phyloP scores from a whole-genome alignment of 2,329 filamentous ascomycete genomes.

The Aspergillus transmontanensis region DNA sequence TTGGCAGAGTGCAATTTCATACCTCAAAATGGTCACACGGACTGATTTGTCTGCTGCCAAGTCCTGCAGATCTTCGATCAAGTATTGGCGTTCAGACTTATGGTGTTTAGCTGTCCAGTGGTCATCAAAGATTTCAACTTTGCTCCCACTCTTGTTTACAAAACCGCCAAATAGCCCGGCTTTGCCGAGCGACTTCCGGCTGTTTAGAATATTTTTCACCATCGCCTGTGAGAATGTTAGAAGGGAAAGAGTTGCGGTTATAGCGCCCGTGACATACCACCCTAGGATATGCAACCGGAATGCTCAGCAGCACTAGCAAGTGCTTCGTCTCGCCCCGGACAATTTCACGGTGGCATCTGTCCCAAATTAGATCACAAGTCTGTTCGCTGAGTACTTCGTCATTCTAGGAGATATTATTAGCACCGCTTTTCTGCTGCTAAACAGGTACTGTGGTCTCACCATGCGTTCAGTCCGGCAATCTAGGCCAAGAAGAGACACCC shows the following conservation, averaged over 20 bases:
- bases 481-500: constrained; percentile 79
- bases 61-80: constrained; percentile 90
- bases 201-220: constrained; percentile 73
- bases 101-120: constrained; percentile 97
- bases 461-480: constrained; percentile 92
- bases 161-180: constrained; percentile 77
- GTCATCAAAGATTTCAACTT: constrained; percentile 90
- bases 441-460: constrained; percentile 32
- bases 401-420: constrained; percentile 47
- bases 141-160: constrained; percentile 87
- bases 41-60: constrained; percentile 90
- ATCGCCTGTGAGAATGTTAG: constrained; percentile 57
- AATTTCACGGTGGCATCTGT: constrained; percentile 80
- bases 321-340: constrained; percentile 84
- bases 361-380: constrained; percentile 84
- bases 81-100: constrained; percentile 82
- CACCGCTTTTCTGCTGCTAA: background rate
- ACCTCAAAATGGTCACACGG: constrained; percentile 84
- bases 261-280: constrained; percentile 56
- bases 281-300: constrained; percentile 80
- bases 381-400: constrained; percentile 78
- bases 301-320: constrained; percentile 80
- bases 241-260: background rate
- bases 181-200: constrained; percentile 82
- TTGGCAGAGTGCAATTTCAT: constrained; percentile 16